Evolutionary conservation across 2,329 filamentous ascomycete genomes (phyloP).

Genomic region (Cercospora zeae-maydis): DNA sequence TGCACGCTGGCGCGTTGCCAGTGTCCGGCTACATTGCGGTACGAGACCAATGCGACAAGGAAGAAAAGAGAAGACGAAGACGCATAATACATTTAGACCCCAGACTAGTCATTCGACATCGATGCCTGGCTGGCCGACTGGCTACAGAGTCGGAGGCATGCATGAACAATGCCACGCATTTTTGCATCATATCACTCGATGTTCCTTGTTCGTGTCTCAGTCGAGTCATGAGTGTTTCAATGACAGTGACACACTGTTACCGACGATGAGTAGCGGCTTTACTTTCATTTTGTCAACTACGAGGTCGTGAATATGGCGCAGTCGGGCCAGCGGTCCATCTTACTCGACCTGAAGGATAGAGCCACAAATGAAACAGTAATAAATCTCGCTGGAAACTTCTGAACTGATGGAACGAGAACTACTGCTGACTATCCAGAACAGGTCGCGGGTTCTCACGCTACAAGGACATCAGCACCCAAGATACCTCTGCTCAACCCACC

Average conservation of each 20-base stretch:
- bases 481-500: slow-evolving; percentile 88
- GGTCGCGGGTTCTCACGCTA: background rate
- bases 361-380: background rate
- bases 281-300: too few species aligned
- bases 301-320: too few species aligned
- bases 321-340: too few species aligned
- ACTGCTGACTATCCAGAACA: background rate
- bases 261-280: too few species aligned
- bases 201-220: background rate
- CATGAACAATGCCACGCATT: background rate
- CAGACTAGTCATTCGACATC: slow-evolving; percentile 2
- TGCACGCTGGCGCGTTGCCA: slow-evolving; percentile 6
- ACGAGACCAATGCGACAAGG: slow-evolving; percentile 13
- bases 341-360: too few species aligned
- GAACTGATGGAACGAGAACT: background rate
- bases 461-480: slow-evolving; percentile 68
- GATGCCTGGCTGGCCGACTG: background rate
- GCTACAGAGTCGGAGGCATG: background rate
- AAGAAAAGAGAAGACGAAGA: slow-evolving; percentile 7
- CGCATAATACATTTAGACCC: slow-evolving; percentile 17
- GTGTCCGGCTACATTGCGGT: slow-evolving; percentile 1
- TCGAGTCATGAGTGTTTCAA: background rate
- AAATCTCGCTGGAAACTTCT: background rate
- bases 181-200: background rate
- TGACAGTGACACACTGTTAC: too few species aligned